These are phyloP conservation scores for Anisodus tanguticus DNA, from an alignment of 257 asterid genomes.

Conservation along the genomic window DNA sequence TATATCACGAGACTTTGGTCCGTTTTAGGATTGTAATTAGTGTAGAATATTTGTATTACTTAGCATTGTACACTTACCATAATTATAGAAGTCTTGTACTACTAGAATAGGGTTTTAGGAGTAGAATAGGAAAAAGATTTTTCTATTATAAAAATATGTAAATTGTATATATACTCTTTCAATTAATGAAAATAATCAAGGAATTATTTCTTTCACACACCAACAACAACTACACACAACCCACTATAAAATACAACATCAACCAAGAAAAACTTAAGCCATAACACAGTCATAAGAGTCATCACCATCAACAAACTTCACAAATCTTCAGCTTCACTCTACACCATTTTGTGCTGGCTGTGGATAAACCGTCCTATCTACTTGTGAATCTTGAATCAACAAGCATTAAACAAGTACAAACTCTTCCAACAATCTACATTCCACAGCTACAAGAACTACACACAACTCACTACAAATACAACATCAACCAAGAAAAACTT, in stretches of 20 bases:
- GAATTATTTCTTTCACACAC: background rate
- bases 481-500: background rate
- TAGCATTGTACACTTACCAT: too few relatives aligned
- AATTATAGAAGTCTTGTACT: too few relatives aligned
- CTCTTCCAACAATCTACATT: background rate
- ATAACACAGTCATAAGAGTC: background rate
- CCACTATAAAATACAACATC: background rate
- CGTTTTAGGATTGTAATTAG: too few relatives aligned
- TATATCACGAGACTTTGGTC: too few relatives aligned
- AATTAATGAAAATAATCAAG: too few relatives aligned
- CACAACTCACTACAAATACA: background rate
- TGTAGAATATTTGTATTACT: too few relatives aligned
- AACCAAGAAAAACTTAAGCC: background rate
- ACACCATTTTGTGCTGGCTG: constrained; percentile 53
- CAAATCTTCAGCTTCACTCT: constrained; percentile 34
- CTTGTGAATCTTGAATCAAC: background rate
- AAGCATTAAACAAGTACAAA: background rate
- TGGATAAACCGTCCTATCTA: constrained; percentile 54
- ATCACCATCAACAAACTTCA: background rate
- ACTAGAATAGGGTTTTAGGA: too few relatives aligned
- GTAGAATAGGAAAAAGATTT: too few relatives aligned
- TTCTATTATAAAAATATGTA: too few relatives aligned
- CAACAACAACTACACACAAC: background rate
- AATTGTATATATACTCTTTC: too few relatives aligned
- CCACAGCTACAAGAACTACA: background rate